Evolutionary conservation across 78 protist genomes (phyloP).

Genomic region (Dictyostelium brefeldianum): DNA sequence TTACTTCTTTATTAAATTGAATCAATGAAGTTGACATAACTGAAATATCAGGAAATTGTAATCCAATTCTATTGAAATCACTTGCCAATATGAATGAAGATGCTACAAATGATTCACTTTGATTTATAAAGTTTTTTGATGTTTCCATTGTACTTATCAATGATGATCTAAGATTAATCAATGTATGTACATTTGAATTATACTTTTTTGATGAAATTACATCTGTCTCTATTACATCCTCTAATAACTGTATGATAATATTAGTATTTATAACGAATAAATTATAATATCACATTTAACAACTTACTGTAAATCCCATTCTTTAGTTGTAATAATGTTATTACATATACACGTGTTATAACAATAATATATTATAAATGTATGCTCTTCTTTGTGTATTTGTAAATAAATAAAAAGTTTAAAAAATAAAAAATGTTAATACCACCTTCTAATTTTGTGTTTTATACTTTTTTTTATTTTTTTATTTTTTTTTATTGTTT

Average conservation of each 20-base stretch:
- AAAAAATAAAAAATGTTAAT: no score
- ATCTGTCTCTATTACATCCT: constrained; percentile 53
- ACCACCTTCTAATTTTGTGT: no score
- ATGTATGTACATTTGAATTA: constrained; percentile 49
- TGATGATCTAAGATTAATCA: constrained; percentile 38
- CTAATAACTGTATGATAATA: constrained; percentile 23
- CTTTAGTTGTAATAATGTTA: not conserved
- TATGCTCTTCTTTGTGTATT: no score
- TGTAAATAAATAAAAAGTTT: no score
- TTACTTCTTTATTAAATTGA: constrained; percentile 41
- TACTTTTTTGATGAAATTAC: constrained; percentile 45
- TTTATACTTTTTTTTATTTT: no score
- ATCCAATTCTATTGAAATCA: constrained; percentile 64
- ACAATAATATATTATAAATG: no score
- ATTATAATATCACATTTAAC: no score
- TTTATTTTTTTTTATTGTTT: no score
- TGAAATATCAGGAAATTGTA: constrained; percentile 47
- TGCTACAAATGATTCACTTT: constrained; percentile 67
- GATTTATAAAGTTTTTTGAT: constrained; percentile 40
- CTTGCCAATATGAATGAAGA: constrained; percentile 59
- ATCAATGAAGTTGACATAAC: constrained; percentile 33
- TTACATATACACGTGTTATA: no score
- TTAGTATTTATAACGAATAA: not conserved
- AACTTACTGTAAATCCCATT: constrained; percentile 14
- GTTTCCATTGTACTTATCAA: constrained; percentile 52